phyloP scores from a whole-genome alignment of 805 yeast species.

The Kuraishia capsulata region DNA sequence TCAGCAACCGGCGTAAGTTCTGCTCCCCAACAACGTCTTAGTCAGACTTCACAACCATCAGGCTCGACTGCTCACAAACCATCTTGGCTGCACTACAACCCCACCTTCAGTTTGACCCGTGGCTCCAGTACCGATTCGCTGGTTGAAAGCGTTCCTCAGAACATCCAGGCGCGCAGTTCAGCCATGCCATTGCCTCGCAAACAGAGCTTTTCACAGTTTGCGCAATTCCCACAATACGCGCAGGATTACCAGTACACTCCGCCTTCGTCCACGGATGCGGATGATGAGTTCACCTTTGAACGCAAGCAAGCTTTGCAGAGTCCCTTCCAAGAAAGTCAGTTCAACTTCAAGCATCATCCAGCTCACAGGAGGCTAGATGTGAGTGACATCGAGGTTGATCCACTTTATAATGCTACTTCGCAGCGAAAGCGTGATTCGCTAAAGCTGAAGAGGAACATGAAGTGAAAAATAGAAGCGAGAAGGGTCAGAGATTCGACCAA shows the following conservation, averaged over 20 bases:
- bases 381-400: slow-evolving; percentile 18
- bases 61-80: slow-evolving; percentile 14
- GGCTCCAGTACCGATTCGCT: slow-evolving; percentile 21
- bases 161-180: neutral
- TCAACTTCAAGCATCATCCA: slow-evolving; percentile 4
- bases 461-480: slow-evolving; percentile 7
- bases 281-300: slow-evolving; percentile 3
- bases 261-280: neutral
- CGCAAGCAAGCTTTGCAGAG: slow-evolving; percentile 11
- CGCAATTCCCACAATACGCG: neutral
- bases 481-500: too few species aligned
- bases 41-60: slow-evolving; percentile 1
- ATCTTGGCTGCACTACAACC: slow-evolving; percentile 25
- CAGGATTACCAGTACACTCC: slow-evolving; percentile 1
- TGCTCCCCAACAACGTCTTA: slow-evolving; percentile 2
- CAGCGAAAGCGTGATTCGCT: slow-evolving; percentile 44
- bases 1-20: slow-evolving; percentile 17
- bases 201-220: too few species aligned
- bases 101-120: slow-evolving; percentile 18
- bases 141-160: slow-evolving; percentile 13
- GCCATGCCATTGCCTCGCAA: neutral
- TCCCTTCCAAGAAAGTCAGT: slow-evolving; percentile 13
- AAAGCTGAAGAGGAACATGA: slow-evolving; percentile 34
- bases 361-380: slow-evolving; percentile 1
- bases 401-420: slow-evolving; percentile 33